Percentiles rank a stretch among this genome's conserved stretches.
Evolutionary conservation across 2,329 filamentous ascomycete genomes (phyloP).

Genomic region (Colletotrichum magnum): DNA sequence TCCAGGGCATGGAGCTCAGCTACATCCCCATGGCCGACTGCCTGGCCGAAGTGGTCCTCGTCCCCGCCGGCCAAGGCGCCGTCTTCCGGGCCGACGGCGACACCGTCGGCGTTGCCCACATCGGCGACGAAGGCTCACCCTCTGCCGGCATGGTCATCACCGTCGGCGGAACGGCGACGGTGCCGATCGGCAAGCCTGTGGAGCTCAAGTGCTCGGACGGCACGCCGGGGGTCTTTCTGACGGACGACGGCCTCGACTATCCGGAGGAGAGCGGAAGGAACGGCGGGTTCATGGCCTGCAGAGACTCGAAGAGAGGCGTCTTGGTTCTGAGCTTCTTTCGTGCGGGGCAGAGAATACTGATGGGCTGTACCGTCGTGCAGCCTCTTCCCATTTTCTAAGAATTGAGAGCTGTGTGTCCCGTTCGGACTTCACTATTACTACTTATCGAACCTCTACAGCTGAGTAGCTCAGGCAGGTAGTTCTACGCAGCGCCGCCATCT

Average conservation of each 20-base stretch:
- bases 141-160: conserved; percentile 14
- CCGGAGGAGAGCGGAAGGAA: conserved; percentile 7
- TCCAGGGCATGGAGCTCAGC: conserved; percentile 21
- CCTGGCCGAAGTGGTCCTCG: conserved; percentile 2
- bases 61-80: conserved; percentile 9
- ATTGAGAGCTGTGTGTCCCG: no score
- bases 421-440: no score
- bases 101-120: conserved; percentile 15
- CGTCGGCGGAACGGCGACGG: conserved; percentile 11
- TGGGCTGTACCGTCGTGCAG: conserved; percentile 17
- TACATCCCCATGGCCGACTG: conserved; percentile 4
- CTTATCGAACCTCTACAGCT: no score
- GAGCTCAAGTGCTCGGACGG: conserved; percentile 7
- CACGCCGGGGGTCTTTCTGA: background rate
- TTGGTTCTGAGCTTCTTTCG: conserved; percentile 12
- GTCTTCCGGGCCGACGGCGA: conserved; percentile 9
- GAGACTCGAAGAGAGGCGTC: background rate
- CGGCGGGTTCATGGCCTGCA: conserved; percentile 24
- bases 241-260: background rate
- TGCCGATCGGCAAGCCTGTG: background rate
- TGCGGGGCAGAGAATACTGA: conserved; percentile 13
- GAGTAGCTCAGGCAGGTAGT: no score
- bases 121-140: conserved; percentile 1
- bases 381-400: conserved; percentile 15
- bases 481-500: no score